Conservation (phyloP, 352 stramenopile species). For the Pythium rhizo-oryzae region DNA sequence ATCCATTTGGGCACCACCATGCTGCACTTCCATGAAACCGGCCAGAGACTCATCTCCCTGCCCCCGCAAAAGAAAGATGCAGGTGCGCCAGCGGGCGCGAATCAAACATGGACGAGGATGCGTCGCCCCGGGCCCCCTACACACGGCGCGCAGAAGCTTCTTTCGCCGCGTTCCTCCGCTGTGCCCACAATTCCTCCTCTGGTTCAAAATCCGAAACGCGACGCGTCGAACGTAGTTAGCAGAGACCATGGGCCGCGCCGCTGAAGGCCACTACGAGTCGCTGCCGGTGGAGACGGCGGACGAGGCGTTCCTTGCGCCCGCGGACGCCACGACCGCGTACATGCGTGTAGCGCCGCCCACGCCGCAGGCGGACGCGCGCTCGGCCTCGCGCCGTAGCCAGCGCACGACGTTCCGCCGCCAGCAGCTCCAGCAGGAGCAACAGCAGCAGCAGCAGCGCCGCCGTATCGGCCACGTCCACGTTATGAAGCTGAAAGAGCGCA, state of each 20-base stretch:
- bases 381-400: conserved; percentile 7
- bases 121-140: too few relatives aligned
- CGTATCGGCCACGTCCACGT: conserved; percentile 48
- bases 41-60: too few relatives aligned
- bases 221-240: not conserved
- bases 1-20: not conserved
- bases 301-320: not conserved
- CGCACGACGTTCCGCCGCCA: conserved; percentile 12
- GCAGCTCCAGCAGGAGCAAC: conserved; percentile 3
- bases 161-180: not conserved
- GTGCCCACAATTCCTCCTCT: not conserved
- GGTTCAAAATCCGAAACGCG: not conserved
- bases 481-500: conserved; percentile 43
- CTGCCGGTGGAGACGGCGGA: not conserved
- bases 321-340: conserved; percentile 5
- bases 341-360: conserved; percentile 9
- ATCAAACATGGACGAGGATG: not conserved
- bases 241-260: not conserved
- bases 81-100: not conserved
- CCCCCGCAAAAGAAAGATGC: not conserved
- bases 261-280: conserved; percentile 18
- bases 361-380: conserved; percentile 3
- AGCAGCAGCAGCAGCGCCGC: conserved; percentile 2
- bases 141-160: not conserved
- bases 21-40: not conserved